phyloP scores from a whole-genome alignment of 768 basidiomycete species.

The Naganishia vaughanmartiniae region DNA sequence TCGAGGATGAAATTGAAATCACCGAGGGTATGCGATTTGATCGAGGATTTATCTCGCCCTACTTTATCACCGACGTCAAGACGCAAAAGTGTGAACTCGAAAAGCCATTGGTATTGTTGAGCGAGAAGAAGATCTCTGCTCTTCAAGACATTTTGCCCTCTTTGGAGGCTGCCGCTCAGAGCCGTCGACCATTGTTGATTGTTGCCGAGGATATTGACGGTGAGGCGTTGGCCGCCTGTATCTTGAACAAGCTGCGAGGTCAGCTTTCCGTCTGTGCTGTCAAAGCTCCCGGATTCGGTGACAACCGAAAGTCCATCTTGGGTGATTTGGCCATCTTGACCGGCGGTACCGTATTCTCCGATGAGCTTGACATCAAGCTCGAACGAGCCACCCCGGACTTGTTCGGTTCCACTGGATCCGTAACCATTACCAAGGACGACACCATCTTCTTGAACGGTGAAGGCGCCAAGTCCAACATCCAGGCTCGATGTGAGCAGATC shows the following conservation, averaged over 20 bases:
- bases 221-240: constrained; percentile 94
- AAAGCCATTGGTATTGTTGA: constrained; percentile 88
- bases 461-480: constrained; percentile 83
- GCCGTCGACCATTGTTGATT: constrained; percentile 86
- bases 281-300: constrained; percentile 95
- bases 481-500: constrained; percentile 93
- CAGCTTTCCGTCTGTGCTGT: constrained; percentile 90
- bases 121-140: constrained; percentile 95
- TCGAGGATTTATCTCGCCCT: constrained; percentile 95
- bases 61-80: constrained; percentile 99
- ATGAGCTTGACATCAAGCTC: constrained; percentile 93
- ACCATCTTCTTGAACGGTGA: constrained; percentile 93
- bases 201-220: constrained; percentile 98
- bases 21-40: constrained; percentile 99
- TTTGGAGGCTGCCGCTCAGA: constrained; percentile 61
- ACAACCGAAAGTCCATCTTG: constrained; percentile 97
- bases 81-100: constrained; percentile 92
- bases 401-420: constrained; percentile 83
- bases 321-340: constrained; percentile 96
- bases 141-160: constrained; percentile 93
- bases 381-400: constrained; percentile 83
- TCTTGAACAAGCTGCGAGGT: constrained; percentile 98
- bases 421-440: constrained; percentile 96
- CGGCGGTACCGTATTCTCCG: constrained; percentile 95
- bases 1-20: constrained; percentile 98